A percentile compares a stretch with the other conserved stretches of the same genome.
Conservation (phyloP, 441 rosid genomes). For the Erysimum pusillum region DNA sequence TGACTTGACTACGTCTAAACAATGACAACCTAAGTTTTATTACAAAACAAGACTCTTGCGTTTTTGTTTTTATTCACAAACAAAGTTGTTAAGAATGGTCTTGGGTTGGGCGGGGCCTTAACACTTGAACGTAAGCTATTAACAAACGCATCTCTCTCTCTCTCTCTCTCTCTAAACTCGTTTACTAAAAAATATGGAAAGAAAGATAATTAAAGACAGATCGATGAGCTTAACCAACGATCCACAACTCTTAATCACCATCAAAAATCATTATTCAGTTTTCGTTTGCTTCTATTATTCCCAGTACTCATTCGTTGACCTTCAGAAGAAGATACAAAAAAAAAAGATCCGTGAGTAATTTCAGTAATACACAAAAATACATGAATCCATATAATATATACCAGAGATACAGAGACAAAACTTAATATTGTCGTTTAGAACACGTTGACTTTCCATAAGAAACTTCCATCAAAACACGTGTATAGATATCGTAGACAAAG, state of each 20-base stretch:
- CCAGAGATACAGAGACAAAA: constrained; percentile 26
- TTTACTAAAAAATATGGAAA: constrained; percentile 27
- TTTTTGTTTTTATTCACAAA: too few species aligned
- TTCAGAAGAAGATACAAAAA: constrained; percentile 28
- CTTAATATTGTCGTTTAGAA: constrained; percentile 39
- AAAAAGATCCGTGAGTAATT: constrained; percentile 34
- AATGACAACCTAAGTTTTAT: background rate
- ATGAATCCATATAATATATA: constrained; percentile 7
- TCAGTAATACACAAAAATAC: constrained; percentile 41
- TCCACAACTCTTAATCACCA: constrained; percentile 37
- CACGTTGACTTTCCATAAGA: constrained; percentile 42
- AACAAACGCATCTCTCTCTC: background rate
- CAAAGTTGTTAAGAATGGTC: background rate
- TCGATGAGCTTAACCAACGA: constrained; percentile 19
- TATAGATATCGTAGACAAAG: constrained; percentile 35
- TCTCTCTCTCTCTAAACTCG: background rate
- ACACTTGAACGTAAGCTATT: background rate
- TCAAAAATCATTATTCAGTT: constrained; percentile 13
- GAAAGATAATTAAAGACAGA: constrained; percentile 14
- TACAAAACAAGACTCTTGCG: too few species aligned
- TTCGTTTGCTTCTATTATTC: constrained; percentile 22
- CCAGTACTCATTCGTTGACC: constrained; percentile 40
- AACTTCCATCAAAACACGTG: constrained; percentile 45
- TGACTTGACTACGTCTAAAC: constrained; percentile 5
- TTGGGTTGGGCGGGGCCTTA: background rate